Percentiles rank a stretch among this genome's conserved stretches.
Conservation (phyloP, 108 stramenopile genomes). For the Fragilaria radians region DNA sequence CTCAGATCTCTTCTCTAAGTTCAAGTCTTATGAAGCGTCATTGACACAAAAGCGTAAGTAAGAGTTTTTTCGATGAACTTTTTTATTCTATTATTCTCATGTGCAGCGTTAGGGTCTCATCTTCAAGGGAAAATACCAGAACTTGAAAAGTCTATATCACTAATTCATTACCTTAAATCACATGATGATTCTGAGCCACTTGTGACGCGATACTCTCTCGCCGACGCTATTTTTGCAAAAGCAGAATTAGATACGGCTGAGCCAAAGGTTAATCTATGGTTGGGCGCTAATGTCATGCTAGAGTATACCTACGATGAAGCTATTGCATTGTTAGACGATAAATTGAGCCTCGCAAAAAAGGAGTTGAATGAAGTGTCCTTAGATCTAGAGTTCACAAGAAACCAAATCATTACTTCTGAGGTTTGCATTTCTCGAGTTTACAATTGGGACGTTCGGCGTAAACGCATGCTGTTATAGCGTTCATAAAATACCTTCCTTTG, state of each 20-base stretch:
- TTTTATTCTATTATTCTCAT: neutral
- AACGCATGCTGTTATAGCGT: constrained; percentile 32
- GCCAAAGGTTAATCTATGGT: constrained; percentile 95
- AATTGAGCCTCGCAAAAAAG: constrained; percentile 45
- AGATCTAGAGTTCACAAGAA: constrained; percentile 91
- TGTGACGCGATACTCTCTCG: constrained; percentile 84
- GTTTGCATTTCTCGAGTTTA: constrained; percentile 96
- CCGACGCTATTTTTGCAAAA: constrained; percentile 93
- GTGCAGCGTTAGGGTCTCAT: constrained; percentile 23
- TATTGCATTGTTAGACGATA: constrained; percentile 63
- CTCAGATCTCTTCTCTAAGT: constrained; percentile 78
- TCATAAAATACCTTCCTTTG: too few species aligned
- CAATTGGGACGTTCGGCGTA: constrained; percentile 93
- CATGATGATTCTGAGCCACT: constrained; percentile 53
- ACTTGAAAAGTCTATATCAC: constrained; percentile 75
- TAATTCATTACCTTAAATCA: constrained; percentile 60
- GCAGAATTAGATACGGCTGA: constrained; percentile 78
- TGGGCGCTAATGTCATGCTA: constrained; percentile 98
- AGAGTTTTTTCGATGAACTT: neutral
- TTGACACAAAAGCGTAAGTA: constrained; percentile 61
- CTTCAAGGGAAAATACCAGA: constrained; percentile 72
- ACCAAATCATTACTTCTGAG: constrained; percentile 95
- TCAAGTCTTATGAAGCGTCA: constrained; percentile 70
- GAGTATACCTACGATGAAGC: constrained; percentile 98
- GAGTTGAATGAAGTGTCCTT: constrained; percentile 64